These are phyloP conservation scores for Magnusiomyces suaveolens DNA, from an alignment of 1,139 yeast species.

Conservation along the genomic window DNA sequence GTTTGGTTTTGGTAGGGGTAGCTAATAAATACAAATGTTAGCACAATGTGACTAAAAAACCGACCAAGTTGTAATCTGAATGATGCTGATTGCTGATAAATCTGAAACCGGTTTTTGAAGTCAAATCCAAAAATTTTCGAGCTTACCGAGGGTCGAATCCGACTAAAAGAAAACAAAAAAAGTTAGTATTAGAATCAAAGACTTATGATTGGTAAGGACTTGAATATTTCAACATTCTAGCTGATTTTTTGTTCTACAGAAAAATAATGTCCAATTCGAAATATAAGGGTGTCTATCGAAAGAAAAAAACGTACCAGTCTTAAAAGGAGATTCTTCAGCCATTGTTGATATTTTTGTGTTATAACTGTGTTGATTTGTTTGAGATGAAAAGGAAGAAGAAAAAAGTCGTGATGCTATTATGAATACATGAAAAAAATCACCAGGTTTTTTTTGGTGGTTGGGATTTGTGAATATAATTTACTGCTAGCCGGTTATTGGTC, in stretches of 20 bases:
- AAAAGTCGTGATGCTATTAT: neutral
- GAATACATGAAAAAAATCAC: conserved; percentile 1
- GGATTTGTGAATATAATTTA: too few relatives aligned
- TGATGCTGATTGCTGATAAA: too few relatives aligned
- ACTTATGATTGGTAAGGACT: neutral
- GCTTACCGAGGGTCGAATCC: conserved; percentile 17
- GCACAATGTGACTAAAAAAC: too few relatives aligned
- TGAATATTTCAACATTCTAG: neutral
- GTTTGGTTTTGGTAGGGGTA: conserved; percentile 92
- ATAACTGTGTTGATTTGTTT: too few relatives aligned
- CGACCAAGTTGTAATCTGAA: too few relatives aligned
- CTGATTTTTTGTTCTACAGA: too few relatives aligned
- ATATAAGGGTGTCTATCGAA: too few relatives aligned
- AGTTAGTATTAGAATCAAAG: neutral
- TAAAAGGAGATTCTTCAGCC: conserved; percentile 42
- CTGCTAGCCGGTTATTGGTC: conserved; percentile 10
- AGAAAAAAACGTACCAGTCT: conserved; percentile 79
- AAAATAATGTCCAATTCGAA: too few relatives aligned
- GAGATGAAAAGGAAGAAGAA: conserved; percentile 2
- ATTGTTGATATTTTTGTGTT: conserved; percentile 13
- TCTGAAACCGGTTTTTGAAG: too few relatives aligned
- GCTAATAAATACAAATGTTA: conserved; percentile 6
- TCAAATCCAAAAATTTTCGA: too few relatives aligned
- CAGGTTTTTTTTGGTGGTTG: conserved; percentile 2
- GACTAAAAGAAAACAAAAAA: conserved; percentile 10